Base-by-base conservation (phyloP, 1,139 yeast genomes). In the Suhomyces guaymorum region DNA sequence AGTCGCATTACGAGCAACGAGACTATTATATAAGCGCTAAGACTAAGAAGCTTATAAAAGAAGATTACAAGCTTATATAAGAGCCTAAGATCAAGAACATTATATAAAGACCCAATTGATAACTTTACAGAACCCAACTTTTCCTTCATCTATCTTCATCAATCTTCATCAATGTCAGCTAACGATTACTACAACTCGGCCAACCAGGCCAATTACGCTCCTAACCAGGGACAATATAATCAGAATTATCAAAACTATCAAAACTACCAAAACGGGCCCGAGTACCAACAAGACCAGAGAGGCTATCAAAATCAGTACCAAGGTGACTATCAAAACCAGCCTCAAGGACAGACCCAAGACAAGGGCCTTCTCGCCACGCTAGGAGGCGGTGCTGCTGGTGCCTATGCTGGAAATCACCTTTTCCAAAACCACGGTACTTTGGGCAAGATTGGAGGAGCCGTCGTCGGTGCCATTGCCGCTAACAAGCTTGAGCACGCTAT, bases 371-470 rank as follows among this genome's bases (percentile, higher is more conserved):
- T 77, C 22, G 63, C 80, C 28, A 67, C 79, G 14, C 54, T 78
- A 18, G 69, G 70, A 13, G 85, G 85, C 44, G 83, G 80, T 43
- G 73, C 73, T 32, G 79, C 78, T 30, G 83, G 83, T 52, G 80
- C 76, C 14, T 66, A 57, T 44, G 75, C 75, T 46, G 48, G 49
- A 9, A 29, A 35, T 17, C 42, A 41, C 21, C 25, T 32, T 25
- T 44, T 41, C 29, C 35, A 38, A 26, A 42, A 39, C 30, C 55
- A 50, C 40, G 44, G 52, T 19, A 51, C 56, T n/a, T 33, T 53
- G 18, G 56, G 56, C 8, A 47, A 47, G 23, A 50, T 53, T 24
- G 57, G 51, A 10, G 57, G 57, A 28, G 56, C 54, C 28, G 30
- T 53, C 20, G 38, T 49, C 14, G 57, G 56, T 26, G 57, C 57